Evolutionary conservation across 2,329 filamentous ascomycete species (phyloP).

Genomic region (Aspergillus aculeatinus): DNA sequence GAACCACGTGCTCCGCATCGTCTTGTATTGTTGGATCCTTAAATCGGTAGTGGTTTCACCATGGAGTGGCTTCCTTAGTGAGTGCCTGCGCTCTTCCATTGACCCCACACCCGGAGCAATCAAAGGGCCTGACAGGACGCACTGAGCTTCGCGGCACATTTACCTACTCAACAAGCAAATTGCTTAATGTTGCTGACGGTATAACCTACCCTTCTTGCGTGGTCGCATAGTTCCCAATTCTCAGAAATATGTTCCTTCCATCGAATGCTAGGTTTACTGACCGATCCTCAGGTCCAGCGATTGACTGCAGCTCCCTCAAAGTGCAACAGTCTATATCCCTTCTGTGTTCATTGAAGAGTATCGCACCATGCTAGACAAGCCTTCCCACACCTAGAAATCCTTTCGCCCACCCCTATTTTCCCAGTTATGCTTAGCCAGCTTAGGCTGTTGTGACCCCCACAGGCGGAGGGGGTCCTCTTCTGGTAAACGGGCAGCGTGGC

Average conservation of each 20-base stretch:
- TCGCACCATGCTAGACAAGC: not conserved
- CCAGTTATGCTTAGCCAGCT: not conserved
- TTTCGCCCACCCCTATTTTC: not conserved
- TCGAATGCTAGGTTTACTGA: not conserved
- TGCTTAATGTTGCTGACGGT: not conserved
- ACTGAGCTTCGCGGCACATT: conserved; percentile 4
- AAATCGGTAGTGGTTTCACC: conserved; percentile 6
- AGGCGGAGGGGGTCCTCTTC: not conserved
- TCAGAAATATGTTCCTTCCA: not conserved
- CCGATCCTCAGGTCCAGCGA: not conserved
- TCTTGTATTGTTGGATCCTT: conserved; percentile 4
- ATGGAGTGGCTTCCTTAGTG: not conserved
- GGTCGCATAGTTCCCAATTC: not conserved
- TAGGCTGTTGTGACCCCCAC: not conserved
- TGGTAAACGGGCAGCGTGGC: not conserved
- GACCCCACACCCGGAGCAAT: conserved; percentile 4
- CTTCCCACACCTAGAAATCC: not conserved
- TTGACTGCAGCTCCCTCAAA: not conserved
- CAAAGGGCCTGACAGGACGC: conserved; percentile 6
- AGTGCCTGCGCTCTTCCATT: not conserved
- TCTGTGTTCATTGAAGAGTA: not conserved
- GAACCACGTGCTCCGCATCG: conserved; percentile 4
- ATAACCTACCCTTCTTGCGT: not conserved
- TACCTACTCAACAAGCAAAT: not conserved
- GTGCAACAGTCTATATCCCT: not conserved